These are phyloP conservation scores for Pharnaceum exiguum DNA, from an alignment of 148 eudicot genomes.

Conservation along the genomic window DNA sequence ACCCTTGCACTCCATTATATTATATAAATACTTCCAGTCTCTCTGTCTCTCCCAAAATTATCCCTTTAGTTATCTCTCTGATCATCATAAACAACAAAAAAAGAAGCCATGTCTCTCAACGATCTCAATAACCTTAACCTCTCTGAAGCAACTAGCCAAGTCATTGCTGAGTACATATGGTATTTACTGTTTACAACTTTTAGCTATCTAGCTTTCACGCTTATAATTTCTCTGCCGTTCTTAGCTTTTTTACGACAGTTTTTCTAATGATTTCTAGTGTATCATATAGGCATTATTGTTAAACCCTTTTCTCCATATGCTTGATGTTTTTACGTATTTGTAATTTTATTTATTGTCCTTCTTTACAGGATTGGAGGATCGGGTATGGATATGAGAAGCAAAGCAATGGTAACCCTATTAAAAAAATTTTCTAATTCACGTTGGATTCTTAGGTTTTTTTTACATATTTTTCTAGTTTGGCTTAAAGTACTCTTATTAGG, in stretches of 20 bases:
- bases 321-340: background rate
- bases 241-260: background rate
- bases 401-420: constrained; percentile 98
- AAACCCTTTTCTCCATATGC: background rate
- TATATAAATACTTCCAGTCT: too few species aligned
- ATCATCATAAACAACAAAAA: too few species aligned
- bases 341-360: constrained; percentile 7
- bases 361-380: constrained; percentile 85
- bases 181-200: constrained; percentile 4
- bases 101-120: constrained; percentile 26
- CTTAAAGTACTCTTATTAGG: too few species aligned
- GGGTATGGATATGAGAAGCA: constrained; percentile 89
- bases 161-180: constrained; percentile 71
- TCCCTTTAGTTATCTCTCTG: too few species aligned
- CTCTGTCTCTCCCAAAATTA: too few species aligned
- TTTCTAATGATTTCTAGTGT: too few species aligned
- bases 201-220: background rate
- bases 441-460: too few species aligned
- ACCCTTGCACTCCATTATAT: too few species aligned
- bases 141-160: constrained; percentile 38
- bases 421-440: too few species aligned
- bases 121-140: constrained; percentile 51
- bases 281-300: background rate
- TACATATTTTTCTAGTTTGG: too few species aligned
- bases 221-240: background rate